Base-by-base conservation (phyloP, 2,329 filamentous ascomycete genomes). In the Aquanectria penicillioides region DNA sequence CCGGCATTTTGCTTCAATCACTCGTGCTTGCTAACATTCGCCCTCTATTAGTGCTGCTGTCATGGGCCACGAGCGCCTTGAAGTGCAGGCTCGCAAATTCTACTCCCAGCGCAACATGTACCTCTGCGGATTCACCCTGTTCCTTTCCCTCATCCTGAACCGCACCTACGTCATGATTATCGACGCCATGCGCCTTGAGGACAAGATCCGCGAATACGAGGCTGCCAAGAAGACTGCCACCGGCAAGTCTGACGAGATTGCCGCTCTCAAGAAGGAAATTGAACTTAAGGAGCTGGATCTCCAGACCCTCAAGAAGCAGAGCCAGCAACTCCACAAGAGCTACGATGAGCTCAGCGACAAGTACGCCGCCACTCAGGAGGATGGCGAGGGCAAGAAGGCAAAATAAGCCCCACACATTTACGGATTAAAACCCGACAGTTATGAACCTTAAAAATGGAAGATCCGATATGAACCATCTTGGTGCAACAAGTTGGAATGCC, bases 21-120 rank as follows among this genome's bases (percentile, higher is more conserved):
- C 22, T 44, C 48, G 46, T 31, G 58, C 51, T 46, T 62, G 40
- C 69, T 72, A 65, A 72, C 57, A 12, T 22, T 6, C 5, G 7
- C 28, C 34, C 20, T n/a, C 56, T 29, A 51, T 53, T 67, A 81
- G 78, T 56, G 78, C 90, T 73, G 86, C 89, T 48, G 88, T 94
- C 59, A 88, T 97, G 71, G 94, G 95, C 64, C 90, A 92, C 74
- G 95, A 98, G 77, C 94, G 95, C 65, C 93, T 97, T 86, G 95
- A 99, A 81, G 94, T 98, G 49, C 95, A 99, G 80, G 94, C 95
- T 66, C 93, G 95, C 86, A 99, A 99, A 82, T 99, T 99, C 85
- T 99, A 99, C 86, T 97, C 94, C 62, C 94, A 99, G 83, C 94
- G 95, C 79, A 99, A 99, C 88, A 99, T 99, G 95, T 99, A 99